Base-by-base conservation (phyloP, 371 early-diverging fungal species). In the Conidiobolus incongruus region DNA sequence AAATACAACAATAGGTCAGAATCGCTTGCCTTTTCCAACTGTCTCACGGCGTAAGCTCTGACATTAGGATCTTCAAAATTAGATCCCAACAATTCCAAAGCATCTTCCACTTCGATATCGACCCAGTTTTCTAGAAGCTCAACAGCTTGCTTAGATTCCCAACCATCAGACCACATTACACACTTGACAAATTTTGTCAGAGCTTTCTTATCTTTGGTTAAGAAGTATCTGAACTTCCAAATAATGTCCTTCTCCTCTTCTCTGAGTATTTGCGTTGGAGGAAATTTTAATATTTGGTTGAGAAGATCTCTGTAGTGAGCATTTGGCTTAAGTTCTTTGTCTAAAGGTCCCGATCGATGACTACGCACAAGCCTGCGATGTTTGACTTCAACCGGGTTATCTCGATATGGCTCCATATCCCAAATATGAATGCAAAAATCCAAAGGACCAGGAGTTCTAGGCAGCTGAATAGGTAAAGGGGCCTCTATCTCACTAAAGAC, bases 141-240 rank as follows among this genome's bases (percentile, higher is more conserved):
- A 0, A 81, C 77, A 0, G 97, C 94, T 58, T 92, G 90, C 38
- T 81, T 73, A 0, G 71, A 69, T 60, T 96, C 97, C 8, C 76
- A 73, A 1, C 76, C 55, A 51, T 96, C 95, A n/a, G 67, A 68
- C 97, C 97, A 96, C 0, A 77, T 79, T 2, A 94, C 95, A 40
- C 85, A 81, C 52, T 86, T 86, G 21, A 96, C 60, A 59, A 96
- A 96, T 55, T 94, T 96, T 20, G 94, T 92, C 38, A 94, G 57
- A 0, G n/a, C 85, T 40, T 79, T 68, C 45, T 84, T 87, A 58
- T 92, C 87, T 20, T 83, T 61, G 6, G 86, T 81, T 34, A 96
- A 60, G 50, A 88, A 90, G 47, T 81, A 92, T 43, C 97, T 65
- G 54, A 87, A 96, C 53, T 90, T 91, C 97, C 97, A 96, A 21